Evolutionary conservation across 1,139 yeast genomes (phyloP).

Genomic region (Hansenula lynferdii): DNA sequence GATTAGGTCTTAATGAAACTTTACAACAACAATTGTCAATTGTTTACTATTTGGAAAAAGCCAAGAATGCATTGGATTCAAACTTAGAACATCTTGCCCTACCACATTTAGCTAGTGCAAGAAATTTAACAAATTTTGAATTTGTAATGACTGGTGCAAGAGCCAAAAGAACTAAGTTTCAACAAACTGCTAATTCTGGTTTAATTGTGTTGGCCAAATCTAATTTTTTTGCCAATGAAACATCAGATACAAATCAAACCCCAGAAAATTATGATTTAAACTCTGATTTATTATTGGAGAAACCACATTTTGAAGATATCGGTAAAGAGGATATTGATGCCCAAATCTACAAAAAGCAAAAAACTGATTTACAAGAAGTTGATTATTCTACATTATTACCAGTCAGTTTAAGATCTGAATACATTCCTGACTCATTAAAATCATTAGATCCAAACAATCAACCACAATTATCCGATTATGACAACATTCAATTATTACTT

Average conservation of each 20-base stretch:
- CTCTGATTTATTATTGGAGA: constrained; percentile 78
- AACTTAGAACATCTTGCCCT: constrained; percentile 54
- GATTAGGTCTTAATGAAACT: constrained; percentile 16
- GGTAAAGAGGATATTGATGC: constrained; percentile 42
- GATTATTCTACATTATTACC: constrained; percentile 47
- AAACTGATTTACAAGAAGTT: constrained; percentile 27
- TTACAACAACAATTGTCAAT: constrained; percentile 35
- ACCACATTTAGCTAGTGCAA: constrained; percentile 49
- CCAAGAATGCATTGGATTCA: constrained; percentile 57
- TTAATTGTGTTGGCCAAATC: constrained; percentile 73
- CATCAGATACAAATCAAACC: constrained; percentile 18
- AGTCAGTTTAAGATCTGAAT: constrained; percentile 53
- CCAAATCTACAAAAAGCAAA: constrained; percentile 32
- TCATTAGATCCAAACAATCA: constrained; percentile 77
- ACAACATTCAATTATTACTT: constrained; percentile 65
- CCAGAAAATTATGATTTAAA: constrained; percentile 61
- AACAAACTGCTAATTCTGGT: constrained; percentile 63
- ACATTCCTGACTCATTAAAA: constrained; percentile 53
- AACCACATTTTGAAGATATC: constrained; percentile 59
- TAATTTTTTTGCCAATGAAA: constrained; percentile 21
- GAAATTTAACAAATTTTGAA: constrained; percentile 52
- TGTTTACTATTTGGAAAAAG: constrained; percentile 57
- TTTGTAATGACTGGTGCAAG: constrained; percentile 80
- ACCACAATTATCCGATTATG: constrained; percentile 67
- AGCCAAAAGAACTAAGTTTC: constrained; percentile 85